These are phyloP conservation scores for Candida tibetensis DNA, from an alignment of 805 yeast genomes.

Conservation along the genomic window DNA sequence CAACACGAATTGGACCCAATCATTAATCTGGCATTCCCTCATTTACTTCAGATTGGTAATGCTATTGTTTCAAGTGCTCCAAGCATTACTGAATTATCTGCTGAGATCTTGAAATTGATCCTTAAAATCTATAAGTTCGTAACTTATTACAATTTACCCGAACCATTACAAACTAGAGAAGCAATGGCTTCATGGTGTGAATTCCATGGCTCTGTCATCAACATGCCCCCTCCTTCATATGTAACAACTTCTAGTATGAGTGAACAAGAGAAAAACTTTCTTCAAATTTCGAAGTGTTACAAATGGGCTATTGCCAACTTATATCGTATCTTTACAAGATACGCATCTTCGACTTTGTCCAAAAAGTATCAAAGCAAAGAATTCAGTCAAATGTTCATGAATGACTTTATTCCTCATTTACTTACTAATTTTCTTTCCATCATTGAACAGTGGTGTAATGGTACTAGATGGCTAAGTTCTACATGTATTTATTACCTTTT, in stretches of 20 bases:
- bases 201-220: conserved; percentile 67
- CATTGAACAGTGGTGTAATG: conserved; percentile 70
- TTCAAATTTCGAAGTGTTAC: conserved; percentile 62
- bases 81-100: conserved; percentile 37
- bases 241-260: conserved; percentile 50
- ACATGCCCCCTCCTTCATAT: conserved; percentile 54
- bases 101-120: conserved; percentile 72
- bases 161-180: conserved; percentile 50
- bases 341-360: conserved; percentile 51
- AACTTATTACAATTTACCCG: conserved; percentile 71
- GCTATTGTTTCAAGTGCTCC: conserved; percentile 34
- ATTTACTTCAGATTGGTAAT: conserved; percentile 63
- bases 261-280: conserved; percentile 54
- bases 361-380: conserved; percentile 54
- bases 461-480: conserved; percentile 65
- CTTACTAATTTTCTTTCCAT: conserved; percentile 60
- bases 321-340: conserved; percentile 66
- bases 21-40: conserved; percentile 59
- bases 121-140: conserved; percentile 77
- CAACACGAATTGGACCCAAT: conserved; percentile 38
- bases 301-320: conserved; percentile 86
- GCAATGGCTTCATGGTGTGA: conserved; percentile 66
- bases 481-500: conserved; percentile 61
- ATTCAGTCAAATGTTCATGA: conserved; percentile 54
- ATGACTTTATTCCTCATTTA: conserved; percentile 70